Conservation (phyloP, 192 early-diverging fungal genomes). For the Thamnidium elegans region DNA sequence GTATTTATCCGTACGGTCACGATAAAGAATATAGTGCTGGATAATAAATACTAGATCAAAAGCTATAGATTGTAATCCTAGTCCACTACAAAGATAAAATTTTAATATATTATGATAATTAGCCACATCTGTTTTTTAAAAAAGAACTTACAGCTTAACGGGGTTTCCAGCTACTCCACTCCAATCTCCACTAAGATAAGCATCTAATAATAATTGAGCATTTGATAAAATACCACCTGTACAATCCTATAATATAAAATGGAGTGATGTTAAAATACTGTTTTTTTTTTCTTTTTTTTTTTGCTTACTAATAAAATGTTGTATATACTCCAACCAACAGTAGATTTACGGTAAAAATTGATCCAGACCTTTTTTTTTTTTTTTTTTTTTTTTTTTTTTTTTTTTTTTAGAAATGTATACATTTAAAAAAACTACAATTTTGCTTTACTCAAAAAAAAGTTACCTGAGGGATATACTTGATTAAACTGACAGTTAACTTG, state of each 20-base stretch:
- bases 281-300: background rate
- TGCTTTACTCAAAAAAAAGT: background rate
- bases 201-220: conserved; percentile 74
- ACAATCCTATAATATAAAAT: conserved; percentile 62
- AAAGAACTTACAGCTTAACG: conserved; percentile 60
- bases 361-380: conserved; percentile 60
- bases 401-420: too few species aligned
- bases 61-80: conserved; percentile 73
- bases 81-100: conserved; percentile 52
- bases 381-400: too few species aligned
- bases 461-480: conserved; percentile 79
- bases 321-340: conserved; percentile 82
- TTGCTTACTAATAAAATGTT: conserved; percentile 66
- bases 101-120: background rate
- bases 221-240: conserved; percentile 76
- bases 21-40: conserved; percentile 82
- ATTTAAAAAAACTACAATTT: too few species aligned
- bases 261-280: too few species aligned
- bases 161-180: conserved; percentile 53
- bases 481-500: conserved; percentile 71
- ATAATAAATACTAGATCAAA: conserved; percentile 84
- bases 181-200: conserved; percentile 54
- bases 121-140: too few species aligned
- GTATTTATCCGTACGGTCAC: conserved; percentile 37
- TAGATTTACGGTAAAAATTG: conserved; percentile 72